Evolutionary conservation across 768 basidiomycete genomes (phyloP).

Genomic region (Hypsizygus marmoreus): DNA sequence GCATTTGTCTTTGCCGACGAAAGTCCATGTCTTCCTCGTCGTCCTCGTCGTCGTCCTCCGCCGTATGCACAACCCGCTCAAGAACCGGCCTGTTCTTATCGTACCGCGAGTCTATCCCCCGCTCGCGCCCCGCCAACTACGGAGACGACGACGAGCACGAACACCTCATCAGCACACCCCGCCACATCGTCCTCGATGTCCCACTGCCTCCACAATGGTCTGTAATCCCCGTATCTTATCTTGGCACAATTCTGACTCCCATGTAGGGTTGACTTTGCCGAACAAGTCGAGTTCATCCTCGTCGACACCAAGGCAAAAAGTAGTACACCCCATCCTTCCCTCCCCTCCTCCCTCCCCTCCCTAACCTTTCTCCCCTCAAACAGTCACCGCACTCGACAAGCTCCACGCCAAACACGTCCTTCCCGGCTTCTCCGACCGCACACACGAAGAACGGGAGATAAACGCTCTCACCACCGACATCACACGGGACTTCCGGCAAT

Average conservation of each 20-base stretch:
- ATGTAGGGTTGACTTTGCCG: conserved; percentile 87
- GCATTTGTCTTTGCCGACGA: conserved; percentile 10
- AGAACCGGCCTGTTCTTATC: conserved; percentile 93
- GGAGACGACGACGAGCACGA: conserved; percentile 66
- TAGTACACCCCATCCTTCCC: no score
- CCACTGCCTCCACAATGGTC: conserved; percentile 90
- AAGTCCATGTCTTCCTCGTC: conserved; percentile 13
- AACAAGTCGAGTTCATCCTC: conserved; percentile 84
- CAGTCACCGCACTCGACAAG: conserved; percentile 90
- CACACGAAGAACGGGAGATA: conserved; percentile 93
- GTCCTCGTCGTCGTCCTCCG: conserved; percentile 28
- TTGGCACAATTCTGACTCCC: conserved; percentile 21
- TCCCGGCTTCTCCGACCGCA: conserved; percentile 94
- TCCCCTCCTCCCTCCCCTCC: conserved; percentile 16
- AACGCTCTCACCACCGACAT: conserved; percentile 83
- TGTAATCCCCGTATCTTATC: conserved; percentile 19
- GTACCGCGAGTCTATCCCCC: conserved; percentile 77
- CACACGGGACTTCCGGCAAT: conserved; percentile 79
- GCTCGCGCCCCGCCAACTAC: conserved; percentile 39
- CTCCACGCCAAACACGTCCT: conserved; percentile 95
- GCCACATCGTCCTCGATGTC: conserved; percentile 52
- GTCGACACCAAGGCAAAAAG: conserved; percentile 73
- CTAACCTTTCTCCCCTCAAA: conserved; percentile 17
- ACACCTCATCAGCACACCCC: conserved; percentile 55
- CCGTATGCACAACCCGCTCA: conserved; percentile 65